These are phyloP conservation scores for Endogone sp. DNA, from an alignment of 192 early-diverging fungal genomes.

Conservation along the genomic window DNA sequence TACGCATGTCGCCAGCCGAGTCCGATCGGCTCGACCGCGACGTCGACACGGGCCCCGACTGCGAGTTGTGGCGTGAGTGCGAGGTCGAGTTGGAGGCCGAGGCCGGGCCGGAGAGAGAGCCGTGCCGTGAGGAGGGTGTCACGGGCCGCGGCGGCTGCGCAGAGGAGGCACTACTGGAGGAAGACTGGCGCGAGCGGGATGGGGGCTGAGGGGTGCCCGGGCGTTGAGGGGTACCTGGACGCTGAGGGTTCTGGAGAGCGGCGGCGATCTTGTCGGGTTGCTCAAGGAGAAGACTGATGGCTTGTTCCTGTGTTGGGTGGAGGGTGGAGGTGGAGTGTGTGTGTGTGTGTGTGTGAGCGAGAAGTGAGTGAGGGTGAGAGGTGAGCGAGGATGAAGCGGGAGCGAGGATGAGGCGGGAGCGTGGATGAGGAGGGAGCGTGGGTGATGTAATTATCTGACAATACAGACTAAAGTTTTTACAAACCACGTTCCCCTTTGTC, in stretches of 20 bases:
- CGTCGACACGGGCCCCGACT: neutral
- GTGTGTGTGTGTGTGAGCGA: neutral
- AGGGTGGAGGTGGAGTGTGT: neutral
- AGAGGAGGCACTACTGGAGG: neutral
- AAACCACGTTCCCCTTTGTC: conserved; percentile 36
- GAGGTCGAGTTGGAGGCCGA: neutral
- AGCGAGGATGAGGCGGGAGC: neutral
- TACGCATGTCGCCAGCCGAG: neutral
- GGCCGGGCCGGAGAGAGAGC: neutral
- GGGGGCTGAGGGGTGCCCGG: neutral
- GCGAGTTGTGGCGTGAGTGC: neutral
- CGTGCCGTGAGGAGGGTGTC: neutral
- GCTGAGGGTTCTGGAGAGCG: neutral
- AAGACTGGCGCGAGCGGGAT: neutral
- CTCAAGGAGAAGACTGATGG: conserved; percentile 56
- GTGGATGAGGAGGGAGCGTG: no score
- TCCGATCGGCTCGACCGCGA: neutral
- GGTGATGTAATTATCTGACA: no score
- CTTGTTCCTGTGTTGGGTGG: conserved; percentile 43
- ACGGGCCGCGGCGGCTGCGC: neutral
- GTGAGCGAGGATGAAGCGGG: neutral
- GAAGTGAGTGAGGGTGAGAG: no score
- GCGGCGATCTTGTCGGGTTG: conserved; percentile 44
- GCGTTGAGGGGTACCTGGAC: no score
- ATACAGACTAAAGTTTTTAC: no score